Conservation (phyloP, 352 stramenopile genomes). For the Phytophthora pisi region DNA sequence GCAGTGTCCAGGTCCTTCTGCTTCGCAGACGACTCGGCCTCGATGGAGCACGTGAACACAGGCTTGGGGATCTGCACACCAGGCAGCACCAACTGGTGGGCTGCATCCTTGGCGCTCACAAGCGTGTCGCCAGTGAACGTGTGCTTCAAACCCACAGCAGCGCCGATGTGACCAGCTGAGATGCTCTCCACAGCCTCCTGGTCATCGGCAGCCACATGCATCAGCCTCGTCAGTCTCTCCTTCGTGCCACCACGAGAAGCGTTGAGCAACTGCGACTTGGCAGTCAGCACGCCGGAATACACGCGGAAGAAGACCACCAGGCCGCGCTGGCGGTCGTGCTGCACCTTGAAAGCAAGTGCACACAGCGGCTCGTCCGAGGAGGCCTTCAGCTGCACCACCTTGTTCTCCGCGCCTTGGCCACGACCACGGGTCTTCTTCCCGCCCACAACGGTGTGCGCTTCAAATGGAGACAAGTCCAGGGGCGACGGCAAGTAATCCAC, state of each 20-base stretch:
- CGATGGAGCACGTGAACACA: constrained; percentile 92
- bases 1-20: constrained; percentile 89
- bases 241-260: constrained; percentile 59
- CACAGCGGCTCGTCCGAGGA: constrained; percentile 57
- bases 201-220: constrained; percentile 92
- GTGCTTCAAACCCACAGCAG: constrained; percentile 92
- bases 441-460: constrained; percentile 47
- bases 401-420: constrained; percentile 9
- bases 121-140: constrained; percentile 95
- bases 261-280: constrained; percentile 83
- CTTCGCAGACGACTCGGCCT: constrained; percentile 86
- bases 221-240: constrained; percentile 72
- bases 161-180: constrained; percentile 91
- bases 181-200: constrained; percentile 87
- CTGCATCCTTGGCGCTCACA: constrained; percentile 70
- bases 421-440: constrained; percentile 42
- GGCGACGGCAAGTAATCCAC: constrained; percentile 97
- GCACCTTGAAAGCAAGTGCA: constrained; percentile 77
- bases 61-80: constrained; percentile 77
- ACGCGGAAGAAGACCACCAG: constrained; percentile 93
- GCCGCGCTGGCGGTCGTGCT: constrained; percentile 78
- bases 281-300: constrained; percentile 91
- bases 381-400: constrained; percentile 40
- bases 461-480: constrained; percentile 82
- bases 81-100: constrained; percentile 49